Evolutionary conservation across 345 rosid species (phyloP).

Genomic region (Carallia pectinifolia): DNA sequence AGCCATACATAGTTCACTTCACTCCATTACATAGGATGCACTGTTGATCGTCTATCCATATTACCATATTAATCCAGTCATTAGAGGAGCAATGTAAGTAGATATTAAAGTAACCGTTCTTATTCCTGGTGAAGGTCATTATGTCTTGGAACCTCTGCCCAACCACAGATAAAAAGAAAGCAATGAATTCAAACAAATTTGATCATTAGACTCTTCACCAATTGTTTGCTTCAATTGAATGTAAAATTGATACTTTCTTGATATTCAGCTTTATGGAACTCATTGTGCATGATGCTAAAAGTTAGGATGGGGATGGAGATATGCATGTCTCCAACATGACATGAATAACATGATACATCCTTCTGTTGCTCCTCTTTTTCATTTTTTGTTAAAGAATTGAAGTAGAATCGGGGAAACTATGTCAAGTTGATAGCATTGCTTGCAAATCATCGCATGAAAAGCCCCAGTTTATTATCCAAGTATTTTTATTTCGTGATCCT

Average conservation of each 20-base stretch:
- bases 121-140: conserved; percentile 97
- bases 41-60: conserved; percentile 87
- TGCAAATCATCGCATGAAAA: conserved; percentile 75
- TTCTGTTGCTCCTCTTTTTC: neutral
- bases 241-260: neutral
- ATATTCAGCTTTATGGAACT: conserved; percentile 81
- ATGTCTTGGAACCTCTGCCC: conserved; percentile 28
- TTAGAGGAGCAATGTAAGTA: conserved; percentile 90
- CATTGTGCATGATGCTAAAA: conserved; percentile 89
- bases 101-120: conserved; percentile 78
- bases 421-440: conserved; percentile 42
- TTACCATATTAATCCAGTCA: conserved; percentile 76
- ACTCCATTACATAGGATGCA: conserved; percentile 39
- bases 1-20: conserved; percentile 48
- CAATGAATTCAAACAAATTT: neutral
- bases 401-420: conserved; percentile 57
- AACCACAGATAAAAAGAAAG: conserved; percentile 1
- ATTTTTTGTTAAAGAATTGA: conserved; percentile 51
- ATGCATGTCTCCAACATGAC: conserved; percentile 18
- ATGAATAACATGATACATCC: conserved; percentile 38
- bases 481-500: neutral
- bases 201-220: neutral
- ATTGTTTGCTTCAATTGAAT: neutral
- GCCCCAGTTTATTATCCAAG: conserved; percentile 46
- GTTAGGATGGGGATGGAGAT: conserved; percentile 81